Percentiles rank a stretch among this genome's conserved stretches.
Evolutionary conservation across 2,329 filamentous ascomycete genomes (phyloP).

Genomic region (Aspergillus sp.): DNA sequence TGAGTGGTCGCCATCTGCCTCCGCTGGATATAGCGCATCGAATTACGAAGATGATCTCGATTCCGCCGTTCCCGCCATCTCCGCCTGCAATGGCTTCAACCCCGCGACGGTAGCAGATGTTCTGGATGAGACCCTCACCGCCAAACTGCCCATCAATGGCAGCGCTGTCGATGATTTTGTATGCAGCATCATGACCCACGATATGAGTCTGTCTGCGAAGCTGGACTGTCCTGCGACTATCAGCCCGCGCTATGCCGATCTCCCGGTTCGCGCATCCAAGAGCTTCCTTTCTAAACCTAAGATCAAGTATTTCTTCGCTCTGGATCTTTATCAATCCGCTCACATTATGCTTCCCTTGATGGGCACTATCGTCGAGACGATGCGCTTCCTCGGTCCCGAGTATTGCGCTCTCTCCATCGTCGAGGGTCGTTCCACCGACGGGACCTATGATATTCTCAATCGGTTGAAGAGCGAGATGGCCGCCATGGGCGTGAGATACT

Average conservation of each 20-base stretch:
- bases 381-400: neutral
- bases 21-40: neutral
- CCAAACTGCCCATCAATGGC: constrained; percentile 2
- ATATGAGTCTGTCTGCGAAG: neutral
- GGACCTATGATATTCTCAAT: neutral
- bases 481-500: constrained; percentile 4
- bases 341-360: constrained; percentile 2
- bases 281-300: neutral
- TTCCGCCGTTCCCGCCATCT: neutral
- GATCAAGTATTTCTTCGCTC: constrained; percentile 3
- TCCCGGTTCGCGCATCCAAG: neutral
- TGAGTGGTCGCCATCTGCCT: neutral
- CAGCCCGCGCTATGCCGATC: neutral
- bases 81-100: constrained; percentile 1
- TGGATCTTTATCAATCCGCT: neutral
- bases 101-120: neutral
- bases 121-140: neutral
- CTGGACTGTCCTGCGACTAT: neutral
- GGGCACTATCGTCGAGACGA: constrained; percentile 1
- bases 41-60: neutral
- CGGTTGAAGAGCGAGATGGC: neutral
- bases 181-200: neutral
- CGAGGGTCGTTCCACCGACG: constrained; percentile 2
- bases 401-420: constrained; percentile 5
- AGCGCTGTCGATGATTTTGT: constrained; percentile 3